Conservation (phyloP, 106 monocot genomes). For the Platanthera zijinensis region DNA sequence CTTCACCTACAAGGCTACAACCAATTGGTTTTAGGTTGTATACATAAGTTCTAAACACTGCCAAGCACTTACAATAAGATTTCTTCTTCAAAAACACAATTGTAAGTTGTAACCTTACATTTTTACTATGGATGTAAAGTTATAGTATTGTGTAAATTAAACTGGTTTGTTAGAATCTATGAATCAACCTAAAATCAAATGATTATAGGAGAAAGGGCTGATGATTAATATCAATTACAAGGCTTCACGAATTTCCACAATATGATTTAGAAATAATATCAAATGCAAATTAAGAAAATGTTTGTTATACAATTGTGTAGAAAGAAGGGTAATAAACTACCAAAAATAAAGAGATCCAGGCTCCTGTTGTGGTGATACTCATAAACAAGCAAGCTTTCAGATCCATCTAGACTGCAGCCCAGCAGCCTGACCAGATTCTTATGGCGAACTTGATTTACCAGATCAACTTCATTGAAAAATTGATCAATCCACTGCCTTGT, state of each 20-base stretch:
- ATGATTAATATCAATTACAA: too few relatives aligned
- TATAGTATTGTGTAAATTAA: too few relatives aligned
- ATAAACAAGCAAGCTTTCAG: slow-evolving; percentile 55
- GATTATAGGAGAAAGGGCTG: too few relatives aligned
- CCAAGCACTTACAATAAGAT: not conserved
- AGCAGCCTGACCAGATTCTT: slow-evolving; percentile 60
- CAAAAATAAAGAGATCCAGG: slow-evolving; percentile 56
- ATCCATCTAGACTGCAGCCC: slow-evolving; percentile 61
- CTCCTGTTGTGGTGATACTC: slow-evolving; percentile 54
- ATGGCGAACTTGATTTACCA: slow-evolving; percentile 57
- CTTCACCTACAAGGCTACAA: too few relatives aligned
- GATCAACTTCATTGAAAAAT: slow-evolving; percentile 60
- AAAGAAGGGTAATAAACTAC: slow-evolving; percentile 13
- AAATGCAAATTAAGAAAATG: not conserved
- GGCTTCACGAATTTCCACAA: too few relatives aligned
- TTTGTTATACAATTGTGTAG: not conserved
- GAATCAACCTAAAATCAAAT: too few relatives aligned
- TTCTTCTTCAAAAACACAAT: not conserved
- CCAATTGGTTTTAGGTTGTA: too few relatives aligned
- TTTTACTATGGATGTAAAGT: not conserved
- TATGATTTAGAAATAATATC: not conserved
- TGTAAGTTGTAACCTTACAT: not conserved
- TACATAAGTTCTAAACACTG: too few relatives aligned
- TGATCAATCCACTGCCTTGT: slow-evolving; percentile 61
- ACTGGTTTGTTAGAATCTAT: too few relatives aligned